Conservation (phyloP, 1,284 basidiomycete genomes). For the Trametes sp. region DNA sequence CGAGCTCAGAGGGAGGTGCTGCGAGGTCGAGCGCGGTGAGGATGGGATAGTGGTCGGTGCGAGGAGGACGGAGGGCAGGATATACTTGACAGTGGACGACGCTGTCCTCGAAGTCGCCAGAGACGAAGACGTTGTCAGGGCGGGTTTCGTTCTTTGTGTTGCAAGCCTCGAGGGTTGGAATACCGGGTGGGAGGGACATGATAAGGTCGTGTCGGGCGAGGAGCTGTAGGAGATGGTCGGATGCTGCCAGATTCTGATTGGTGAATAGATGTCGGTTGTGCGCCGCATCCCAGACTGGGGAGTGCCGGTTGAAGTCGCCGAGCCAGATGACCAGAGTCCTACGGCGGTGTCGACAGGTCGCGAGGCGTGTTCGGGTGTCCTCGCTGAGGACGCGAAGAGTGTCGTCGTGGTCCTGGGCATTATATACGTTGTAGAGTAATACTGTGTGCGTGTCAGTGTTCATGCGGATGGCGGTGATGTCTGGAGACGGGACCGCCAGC, state of each 20-base stretch:
- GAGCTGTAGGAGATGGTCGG: background rate
- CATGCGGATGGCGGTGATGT: conserved; percentile 42
- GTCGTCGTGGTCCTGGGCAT: background rate
- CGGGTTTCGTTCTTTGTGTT: background rate
- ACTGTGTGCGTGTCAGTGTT: background rate
- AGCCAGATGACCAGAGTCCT: background rate
- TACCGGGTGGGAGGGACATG: background rate
- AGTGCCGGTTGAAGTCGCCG: background rate
- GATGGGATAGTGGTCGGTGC: background rate
- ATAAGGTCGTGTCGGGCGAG: background rate
- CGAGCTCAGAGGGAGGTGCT: background rate
- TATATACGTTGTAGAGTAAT: background rate
- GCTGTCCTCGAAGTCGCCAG: background rate
- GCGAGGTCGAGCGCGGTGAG: background rate
- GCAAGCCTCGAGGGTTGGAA: background rate
- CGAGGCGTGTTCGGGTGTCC: background rate
- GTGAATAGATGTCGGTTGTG: background rate
- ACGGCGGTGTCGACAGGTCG: background rate
- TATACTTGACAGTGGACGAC: background rate
- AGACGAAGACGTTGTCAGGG: background rate
- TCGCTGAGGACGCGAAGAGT: background rate
- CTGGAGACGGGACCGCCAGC: conserved; percentile 33
- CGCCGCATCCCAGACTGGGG: background rate
- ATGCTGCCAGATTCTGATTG: background rate
- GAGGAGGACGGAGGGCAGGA: background rate